Percentiles rank a stretch among this genome's conserved stretches.
Conservation (phyloP, 306 rosid species). For the Hippophae rhamnoides region DNA sequence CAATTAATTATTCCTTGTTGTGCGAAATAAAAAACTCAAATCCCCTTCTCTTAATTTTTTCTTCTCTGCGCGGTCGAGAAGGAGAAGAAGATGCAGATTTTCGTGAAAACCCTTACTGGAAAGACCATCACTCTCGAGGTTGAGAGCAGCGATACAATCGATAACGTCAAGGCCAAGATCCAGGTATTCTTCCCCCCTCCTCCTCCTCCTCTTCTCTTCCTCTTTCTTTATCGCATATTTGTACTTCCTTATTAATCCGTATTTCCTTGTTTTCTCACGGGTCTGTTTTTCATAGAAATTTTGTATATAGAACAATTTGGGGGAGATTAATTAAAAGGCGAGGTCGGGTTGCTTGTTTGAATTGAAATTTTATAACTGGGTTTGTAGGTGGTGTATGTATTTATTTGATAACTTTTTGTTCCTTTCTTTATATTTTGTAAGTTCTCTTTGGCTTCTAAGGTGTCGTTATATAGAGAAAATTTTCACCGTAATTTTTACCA, state of each 20-base stretch:
- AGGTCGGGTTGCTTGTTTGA: too few species aligned
- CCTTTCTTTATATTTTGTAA: too few species aligned
- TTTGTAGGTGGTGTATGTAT: neutral
- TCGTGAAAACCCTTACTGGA: constrained; percentile 40
- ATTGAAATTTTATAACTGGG: too few species aligned
- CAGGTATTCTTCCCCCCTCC: constrained; percentile 17
- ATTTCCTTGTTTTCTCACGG: neutral
- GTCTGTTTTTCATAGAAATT: too few species aligned
- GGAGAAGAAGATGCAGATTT: constrained; percentile 34
- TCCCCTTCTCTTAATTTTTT: neutral
- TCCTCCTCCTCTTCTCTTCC: neutral
- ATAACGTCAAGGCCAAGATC: constrained; percentile 45
- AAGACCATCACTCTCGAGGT: constrained; percentile 49
- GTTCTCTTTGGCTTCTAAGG: too few species aligned
- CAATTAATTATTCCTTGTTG: too few species aligned
- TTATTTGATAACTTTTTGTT: neutral
- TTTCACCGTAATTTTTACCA: neutral
- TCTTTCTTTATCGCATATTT: neutral
- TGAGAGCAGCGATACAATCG: constrained; percentile 44
- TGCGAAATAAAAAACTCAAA: too few species aligned
- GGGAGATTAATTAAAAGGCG: too few species aligned
- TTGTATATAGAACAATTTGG: too few species aligned
- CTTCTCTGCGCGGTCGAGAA: neutral
- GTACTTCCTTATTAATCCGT: neutral
- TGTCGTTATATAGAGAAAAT: neutral